Evolutionary conservation across 2,329 filamentous ascomycete species (phyloP), one percentile per base, ranked within the genome.

Genomic region (Leptodontidium sp.): DNA sequence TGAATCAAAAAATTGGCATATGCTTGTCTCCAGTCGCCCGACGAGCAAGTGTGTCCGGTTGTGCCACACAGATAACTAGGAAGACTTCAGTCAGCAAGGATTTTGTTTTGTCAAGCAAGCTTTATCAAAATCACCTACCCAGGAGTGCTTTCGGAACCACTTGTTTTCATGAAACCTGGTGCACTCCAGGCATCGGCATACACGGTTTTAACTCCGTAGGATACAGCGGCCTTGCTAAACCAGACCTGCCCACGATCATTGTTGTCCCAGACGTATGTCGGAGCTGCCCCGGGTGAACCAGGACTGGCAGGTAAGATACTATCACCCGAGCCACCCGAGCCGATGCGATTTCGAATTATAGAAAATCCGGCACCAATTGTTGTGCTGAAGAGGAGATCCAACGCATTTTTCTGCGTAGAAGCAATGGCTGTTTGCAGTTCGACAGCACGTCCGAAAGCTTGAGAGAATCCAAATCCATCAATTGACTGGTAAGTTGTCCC

Each of bases 81-180:
- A 21, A 21, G 21, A 21, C 21, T 21, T 21, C 21, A 21, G 21
- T 21, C 21, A 21, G 21, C 21, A 21, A 21, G 21, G 21, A 21
- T 21, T 21, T 21, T 21, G 21, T 21, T 21, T 21, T 21, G 21
- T 21, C 21, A 21, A 21, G 21, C 21, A 21, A 21, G 21, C 21
- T 21, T 21, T 21, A 21, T 21, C 21, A 21, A 21, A 21, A 21
- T 21, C 21, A 21, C 21, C 21, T 21, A 21, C 21, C 21, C 21
- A 21, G 21, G 21, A 21, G 21, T 21, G 21, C 21, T 21, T 21
- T 21, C 21, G 1, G 21, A 21, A 12, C 40, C 58, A 49, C 15
- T 61, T 4, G 58, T 61, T 26, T 61, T 61, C 58, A 61, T 61
- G 24, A 61, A 61, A 4, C 38, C 58, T 4, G 58, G 58, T 15